Evolutionary conservation across 2,329 filamentous ascomycete genomes (phyloP).

Genomic region (Fusarium begoniae): DNA sequence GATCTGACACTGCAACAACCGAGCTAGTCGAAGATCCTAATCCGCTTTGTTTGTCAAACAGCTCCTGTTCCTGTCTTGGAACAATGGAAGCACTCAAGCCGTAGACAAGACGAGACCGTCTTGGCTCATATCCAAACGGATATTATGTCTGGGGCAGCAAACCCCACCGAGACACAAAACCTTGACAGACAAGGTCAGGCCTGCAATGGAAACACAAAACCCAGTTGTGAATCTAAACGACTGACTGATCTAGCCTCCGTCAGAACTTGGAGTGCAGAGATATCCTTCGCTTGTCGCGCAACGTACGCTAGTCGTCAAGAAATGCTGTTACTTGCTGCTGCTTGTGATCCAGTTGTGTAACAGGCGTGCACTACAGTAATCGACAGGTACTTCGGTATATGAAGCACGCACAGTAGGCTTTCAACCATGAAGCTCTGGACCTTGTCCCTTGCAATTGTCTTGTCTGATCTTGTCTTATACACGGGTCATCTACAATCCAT

Average conservation of each 20-base stretch:
- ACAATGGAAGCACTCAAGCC: slow-evolving; percentile 6
- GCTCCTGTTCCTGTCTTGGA: slow-evolving; percentile 9
- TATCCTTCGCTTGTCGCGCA: slow-evolving; percentile 28
- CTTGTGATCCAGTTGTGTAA: slow-evolving; percentile 28
- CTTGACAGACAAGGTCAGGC: slow-evolving; percentile 28
- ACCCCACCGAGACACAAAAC: slow-evolving; percentile 22
- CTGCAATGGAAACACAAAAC: slow-evolving; percentile 20
- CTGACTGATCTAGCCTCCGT: not conserved
- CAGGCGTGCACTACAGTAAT: slow-evolving; percentile 4
- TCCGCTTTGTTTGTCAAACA: slow-evolving; percentile 26
- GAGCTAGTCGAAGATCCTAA: not conserved
- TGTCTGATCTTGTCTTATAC: slow-evolving; percentile 12
- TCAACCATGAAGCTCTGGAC: not conserved
- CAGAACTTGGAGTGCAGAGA: slow-evolving; percentile 4
- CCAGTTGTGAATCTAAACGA: not conserved
- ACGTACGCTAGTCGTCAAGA: slow-evolving; percentile 33
- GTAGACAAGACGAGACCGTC: slow-evolving; percentile 4
- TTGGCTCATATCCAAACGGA: slow-evolving; percentile 20
- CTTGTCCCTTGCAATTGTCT: not conserved
- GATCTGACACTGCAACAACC: slow-evolving; percentile 7
- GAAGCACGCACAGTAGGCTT: not conserved
- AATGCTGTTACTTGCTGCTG: slow-evolving; percentile 10
- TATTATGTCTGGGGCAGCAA: slow-evolving; percentile 7
- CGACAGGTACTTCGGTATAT: not conserved
- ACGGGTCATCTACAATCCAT: slow-evolving; percentile 11